Evolutionary conservation across 257 asterid genomes (phyloP), one percentile per base, ranked within the genome.

Genomic region (Anisodus acutangulus): DNA sequence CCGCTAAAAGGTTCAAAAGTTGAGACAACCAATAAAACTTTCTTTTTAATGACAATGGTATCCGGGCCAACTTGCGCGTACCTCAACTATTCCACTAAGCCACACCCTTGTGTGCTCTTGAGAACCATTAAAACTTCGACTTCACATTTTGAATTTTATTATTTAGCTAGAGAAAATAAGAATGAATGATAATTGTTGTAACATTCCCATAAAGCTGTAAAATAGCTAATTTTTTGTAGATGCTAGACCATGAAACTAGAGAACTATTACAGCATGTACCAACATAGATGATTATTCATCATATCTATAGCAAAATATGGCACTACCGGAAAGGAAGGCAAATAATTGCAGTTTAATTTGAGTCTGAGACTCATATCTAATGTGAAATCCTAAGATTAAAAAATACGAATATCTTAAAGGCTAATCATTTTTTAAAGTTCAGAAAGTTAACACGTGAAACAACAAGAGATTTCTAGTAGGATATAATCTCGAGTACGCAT

Each of bases 311-410:
- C n/a, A 45, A 72, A 72, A 11, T 47, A 19, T 47, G 59, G 80
- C 45, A 7, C 41, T 47, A 5, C 58, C 79, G 45, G 26, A 71
- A 11, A 19, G 0, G 0, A 47, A 72, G 2, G 41, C 6, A 10
- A 72, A 45, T 45, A 10, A 2, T 0, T 45, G 79, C 79, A 43
- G 80, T 71, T 70, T 45, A 67, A 37, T 66, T 31, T 67, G 74
- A 67, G 22, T 19, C 22, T 31, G 8, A 10, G n/a, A 72, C 19
- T 49, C 37, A 51, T 71, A 71, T 35, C 2, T 37, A 15, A 67
- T 67, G 76, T 67, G 31, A 72, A 72, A 72, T 49, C 19, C 43
- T 49, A 22, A 49, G 81, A 4, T 74, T 19, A 47, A 72, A 41
- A 72, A 45, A 74, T 49, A 19, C 49, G 43, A 74, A 5, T 43